These are phyloP conservation scores for Trichoderma parareesei DNA, from an alignment of 495 filamentous ascomycete genomes.

Conservation along the genomic window DNA sequence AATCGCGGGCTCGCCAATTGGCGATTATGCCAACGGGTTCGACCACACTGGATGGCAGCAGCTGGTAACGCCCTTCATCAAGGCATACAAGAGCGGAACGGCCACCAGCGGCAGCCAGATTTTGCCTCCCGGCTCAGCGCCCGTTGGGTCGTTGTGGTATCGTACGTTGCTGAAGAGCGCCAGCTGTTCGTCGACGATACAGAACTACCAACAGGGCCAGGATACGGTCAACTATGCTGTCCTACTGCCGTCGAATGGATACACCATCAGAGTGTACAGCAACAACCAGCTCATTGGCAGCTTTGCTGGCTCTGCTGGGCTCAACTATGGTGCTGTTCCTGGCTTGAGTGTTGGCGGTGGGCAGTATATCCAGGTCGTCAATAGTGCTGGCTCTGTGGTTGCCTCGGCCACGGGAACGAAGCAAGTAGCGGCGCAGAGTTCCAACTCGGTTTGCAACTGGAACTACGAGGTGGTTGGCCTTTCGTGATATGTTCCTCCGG, in stretches of 20 bases:
- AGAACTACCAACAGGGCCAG: background rate
- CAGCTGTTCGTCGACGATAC: background rate
- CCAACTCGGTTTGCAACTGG: background rate
- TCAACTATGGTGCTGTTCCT: background rate
- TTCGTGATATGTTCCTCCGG: background rate
- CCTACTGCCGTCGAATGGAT: background rate
- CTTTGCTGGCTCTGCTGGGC: background rate
- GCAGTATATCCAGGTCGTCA: background rate
- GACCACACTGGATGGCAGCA: constrained; percentile 29
- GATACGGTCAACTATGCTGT: constrained; percentile 3
- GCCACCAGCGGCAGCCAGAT: constrained; percentile 12
- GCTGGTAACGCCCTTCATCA: constrained; percentile 27
- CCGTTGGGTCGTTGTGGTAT: constrained; percentile 11
- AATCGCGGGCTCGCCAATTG: constrained; percentile 15
- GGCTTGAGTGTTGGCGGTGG: background rate
- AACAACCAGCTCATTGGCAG: background rate
- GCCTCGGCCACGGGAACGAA: constrained; percentile 2
- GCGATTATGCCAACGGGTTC: constrained; percentile 20
- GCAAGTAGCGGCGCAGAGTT: background rate
- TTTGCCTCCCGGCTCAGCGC: constrained; percentile 14
- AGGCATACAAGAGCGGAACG: constrained; percentile 27
- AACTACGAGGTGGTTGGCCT: constrained; percentile 1
- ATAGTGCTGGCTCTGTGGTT: constrained; percentile 4
- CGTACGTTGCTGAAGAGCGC: background rate
- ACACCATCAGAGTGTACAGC: background rate